Evolutionary conservation across 768 basidiomycete genomes (phyloP).

Genomic region (Kwoniella pini): DNA sequence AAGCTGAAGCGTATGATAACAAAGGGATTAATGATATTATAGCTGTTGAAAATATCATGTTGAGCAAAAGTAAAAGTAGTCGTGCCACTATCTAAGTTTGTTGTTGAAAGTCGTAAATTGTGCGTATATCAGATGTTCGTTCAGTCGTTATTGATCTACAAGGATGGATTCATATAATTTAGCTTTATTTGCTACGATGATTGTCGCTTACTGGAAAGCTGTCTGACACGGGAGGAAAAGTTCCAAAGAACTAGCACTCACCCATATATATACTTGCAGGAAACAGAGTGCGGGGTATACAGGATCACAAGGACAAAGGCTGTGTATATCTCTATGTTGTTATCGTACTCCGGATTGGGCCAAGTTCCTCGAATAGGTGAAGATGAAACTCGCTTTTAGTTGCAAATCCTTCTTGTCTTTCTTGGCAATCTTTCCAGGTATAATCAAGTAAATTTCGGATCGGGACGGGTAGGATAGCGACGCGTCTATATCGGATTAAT

Average conservation of each 20-base stretch:
- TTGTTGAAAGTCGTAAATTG: not conserved
- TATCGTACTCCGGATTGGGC: not conserved
- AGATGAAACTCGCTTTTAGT: not conserved
- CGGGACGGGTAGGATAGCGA: constrained; percentile 7
- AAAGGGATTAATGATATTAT: not conserved
- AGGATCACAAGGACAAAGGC: not conserved
- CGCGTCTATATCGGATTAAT: no score
- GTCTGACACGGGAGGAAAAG: no score
- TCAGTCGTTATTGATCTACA: not conserved
- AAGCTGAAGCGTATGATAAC: not conserved
- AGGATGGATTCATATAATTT: not conserved
- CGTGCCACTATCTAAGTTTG: not conserved
- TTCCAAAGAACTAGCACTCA: no score
- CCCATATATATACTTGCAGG: not conserved
- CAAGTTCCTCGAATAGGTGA: not conserved
- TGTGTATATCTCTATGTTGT: not conserved
- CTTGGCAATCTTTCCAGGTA: not conserved
- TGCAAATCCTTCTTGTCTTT: not conserved
- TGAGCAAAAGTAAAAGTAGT: not conserved
- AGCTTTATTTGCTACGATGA: not conserved
- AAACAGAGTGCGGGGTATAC: not conserved
- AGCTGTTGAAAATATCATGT: not conserved
- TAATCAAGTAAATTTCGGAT: not conserved
- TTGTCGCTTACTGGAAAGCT: no score
- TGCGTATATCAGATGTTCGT: not conserved